Percentiles rank a stretch among this genome's conserved stretches.
Conservation (phyloP, 2,329 filamentous ascomycete genomes). For the Neonectria hederae region DNA sequence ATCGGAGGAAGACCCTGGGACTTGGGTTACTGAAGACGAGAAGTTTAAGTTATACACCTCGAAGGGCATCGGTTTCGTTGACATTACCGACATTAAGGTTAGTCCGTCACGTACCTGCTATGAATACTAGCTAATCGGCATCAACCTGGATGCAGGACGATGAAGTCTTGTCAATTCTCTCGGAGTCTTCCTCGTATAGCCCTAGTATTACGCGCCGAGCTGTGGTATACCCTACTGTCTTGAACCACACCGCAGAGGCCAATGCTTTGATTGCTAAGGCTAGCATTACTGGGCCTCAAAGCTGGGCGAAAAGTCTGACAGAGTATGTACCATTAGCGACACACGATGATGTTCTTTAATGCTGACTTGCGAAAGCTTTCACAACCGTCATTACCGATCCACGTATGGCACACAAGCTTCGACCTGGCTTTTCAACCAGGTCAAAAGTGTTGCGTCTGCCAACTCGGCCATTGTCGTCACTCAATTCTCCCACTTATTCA, state of each 20-base stretch:
- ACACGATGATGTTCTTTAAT: background rate
- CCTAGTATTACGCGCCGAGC: background rate
- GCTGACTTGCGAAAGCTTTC: background rate
- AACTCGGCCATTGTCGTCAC: background rate
- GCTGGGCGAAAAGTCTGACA: background rate
- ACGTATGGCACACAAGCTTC: background rate
- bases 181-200: background rate
- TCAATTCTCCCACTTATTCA: background rate
- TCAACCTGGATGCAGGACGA: background rate
- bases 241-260: background rate
- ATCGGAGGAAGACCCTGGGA: background rate
- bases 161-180: background rate
- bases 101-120: too few species aligned
- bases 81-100: background rate
- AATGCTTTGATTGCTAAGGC: background rate
- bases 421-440: slow-evolving; percentile 1
- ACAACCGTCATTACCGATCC: slow-evolving; percentile 1
- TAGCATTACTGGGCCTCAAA: background rate
- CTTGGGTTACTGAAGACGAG: background rate
- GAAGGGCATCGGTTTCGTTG: background rate
- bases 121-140: background rate
- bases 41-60: background rate
- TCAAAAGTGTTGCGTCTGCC: background rate
- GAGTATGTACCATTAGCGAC: background rate
- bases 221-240: background rate